A percentile compares a stretch with the other conserved stretches of the same genome.
Conservation (phyloP, 805 yeast genomes). For the Debaryomyces hansenii region DNA sequence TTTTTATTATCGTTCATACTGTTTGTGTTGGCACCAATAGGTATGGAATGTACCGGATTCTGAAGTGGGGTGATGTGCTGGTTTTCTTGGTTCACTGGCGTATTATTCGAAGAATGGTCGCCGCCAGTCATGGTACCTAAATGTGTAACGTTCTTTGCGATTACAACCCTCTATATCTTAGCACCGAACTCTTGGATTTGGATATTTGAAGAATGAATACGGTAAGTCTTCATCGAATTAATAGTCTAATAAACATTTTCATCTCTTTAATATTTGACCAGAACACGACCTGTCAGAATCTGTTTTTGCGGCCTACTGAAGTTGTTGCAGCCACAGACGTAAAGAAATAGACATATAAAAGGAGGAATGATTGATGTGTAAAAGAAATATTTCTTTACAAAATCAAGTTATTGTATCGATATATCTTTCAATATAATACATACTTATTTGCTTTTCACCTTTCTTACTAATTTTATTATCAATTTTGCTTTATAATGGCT, state of each 20-base stretch:
- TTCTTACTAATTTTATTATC: not conserved
- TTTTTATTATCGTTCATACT: not conserved
- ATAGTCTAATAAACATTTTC: not conserved
- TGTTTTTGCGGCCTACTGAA: not conserved
- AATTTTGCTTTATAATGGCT: not conserved
- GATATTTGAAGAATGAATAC: not conserved
- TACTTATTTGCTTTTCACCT: slow-evolving; percentile 1
- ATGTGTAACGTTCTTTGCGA: not conserved
- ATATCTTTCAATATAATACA: not conserved
- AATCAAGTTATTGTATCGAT: not conserved
- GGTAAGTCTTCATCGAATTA: not conserved
- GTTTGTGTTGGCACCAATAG: not conserved
- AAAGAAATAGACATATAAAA: not conserved
- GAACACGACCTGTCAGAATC: not conserved
- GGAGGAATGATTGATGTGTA: too few relatives aligned
- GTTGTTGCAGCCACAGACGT: not conserved
- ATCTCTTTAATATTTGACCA: not conserved
- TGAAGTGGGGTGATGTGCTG: not conserved
- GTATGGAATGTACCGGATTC: not conserved
- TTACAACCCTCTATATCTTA: not conserved
- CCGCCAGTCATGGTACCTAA: slow-evolving; percentile 1
- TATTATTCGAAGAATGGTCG: not conserved
- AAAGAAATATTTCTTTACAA: too few relatives aligned
- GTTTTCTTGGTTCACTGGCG: not conserved
- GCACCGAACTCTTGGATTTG: not conserved